phyloP scores from a whole-genome alignment of 2,329 filamentous ascomycete species.

The Fusarium solani-melongenae region DNA sequence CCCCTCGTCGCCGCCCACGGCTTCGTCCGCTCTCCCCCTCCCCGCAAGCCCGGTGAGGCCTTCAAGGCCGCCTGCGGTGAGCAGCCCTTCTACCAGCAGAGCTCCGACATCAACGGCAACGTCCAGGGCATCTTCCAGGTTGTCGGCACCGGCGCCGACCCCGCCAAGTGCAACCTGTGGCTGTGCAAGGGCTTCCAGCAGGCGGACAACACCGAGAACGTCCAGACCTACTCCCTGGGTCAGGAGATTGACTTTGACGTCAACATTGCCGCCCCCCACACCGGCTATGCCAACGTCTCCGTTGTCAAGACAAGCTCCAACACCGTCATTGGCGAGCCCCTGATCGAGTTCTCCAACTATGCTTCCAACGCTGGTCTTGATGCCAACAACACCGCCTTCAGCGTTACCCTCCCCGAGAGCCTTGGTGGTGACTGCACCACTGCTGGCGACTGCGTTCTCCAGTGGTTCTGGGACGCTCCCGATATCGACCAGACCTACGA shows the following conservation, averaged over 20 bases:
- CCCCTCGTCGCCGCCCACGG: constrained; percentile 56
- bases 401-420: constrained; percentile 63
- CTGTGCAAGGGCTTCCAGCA: constrained; percentile 61
- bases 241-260: constrained; percentile 56
- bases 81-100: constrained; percentile 49
- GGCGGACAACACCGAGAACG: constrained; percentile 55
- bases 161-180: constrained; percentile 52
- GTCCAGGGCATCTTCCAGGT: constrained; percentile 51
- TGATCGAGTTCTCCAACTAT: constrained; percentile 67
- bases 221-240: constrained; percentile 57
- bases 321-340: constrained; percentile 61
- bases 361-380: constrained; percentile 57
- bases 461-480: constrained; percentile 71
- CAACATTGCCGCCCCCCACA: constrained; percentile 57
- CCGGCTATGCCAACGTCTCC: constrained; percentile 64
- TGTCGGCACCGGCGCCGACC: constrained; percentile 37
- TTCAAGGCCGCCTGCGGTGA: constrained; percentile 58
- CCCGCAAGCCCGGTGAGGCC: constrained; percentile 56
- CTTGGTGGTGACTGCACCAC: constrained; percentile 58
- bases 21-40: constrained; percentile 53
- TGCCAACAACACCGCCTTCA: constrained; percentile 61
- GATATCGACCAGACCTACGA: constrained; percentile 71
- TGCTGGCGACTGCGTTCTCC: constrained; percentile 63
- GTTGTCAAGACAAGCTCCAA: constrained; percentile 66
- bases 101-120: constrained; percentile 52